Percentiles rank a stretch among this genome's conserved stretches.
Evolutionary conservation across 2,329 filamentous ascomycete species (phyloP).

Genomic region (Aspergillus amoenus): DNA sequence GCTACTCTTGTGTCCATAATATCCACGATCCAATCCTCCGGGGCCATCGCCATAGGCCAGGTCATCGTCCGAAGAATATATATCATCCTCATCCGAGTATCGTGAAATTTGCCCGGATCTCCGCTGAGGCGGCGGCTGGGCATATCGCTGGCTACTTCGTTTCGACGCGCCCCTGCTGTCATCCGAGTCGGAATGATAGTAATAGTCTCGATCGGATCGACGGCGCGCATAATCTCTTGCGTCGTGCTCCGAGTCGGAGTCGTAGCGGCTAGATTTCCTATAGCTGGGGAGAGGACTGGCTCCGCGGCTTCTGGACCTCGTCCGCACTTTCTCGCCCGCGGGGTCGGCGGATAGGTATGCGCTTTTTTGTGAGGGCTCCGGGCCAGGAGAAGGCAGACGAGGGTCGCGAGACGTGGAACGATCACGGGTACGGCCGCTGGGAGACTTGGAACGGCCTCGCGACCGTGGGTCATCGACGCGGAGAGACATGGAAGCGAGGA

Average conservation of each 20-base stretch:
- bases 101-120: conserved; percentile 22
- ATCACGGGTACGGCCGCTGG: conserved; percentile 40
- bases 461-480: conserved; percentile 43
- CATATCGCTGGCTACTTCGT: conserved; percentile 13
- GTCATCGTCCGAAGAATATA: conserved; percentile 33
- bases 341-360: conserved; percentile 31
- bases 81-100: conserved; percentile 28
- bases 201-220: conserved; percentile 21
- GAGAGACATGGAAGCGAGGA: conserved; percentile 32
- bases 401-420: conserved; percentile 46
- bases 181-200: conserved; percentile 29
- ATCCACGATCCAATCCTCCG: conserved; percentile 14
- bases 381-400: conserved; percentile 32
- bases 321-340: conserved; percentile 26
- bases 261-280: conserved; percentile 22
- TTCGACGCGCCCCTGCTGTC: conserved; percentile 15
- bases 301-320: conserved; percentile 20
- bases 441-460: conserved; percentile 47
- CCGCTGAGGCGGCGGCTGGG: conserved; percentile 22
- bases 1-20: conserved; percentile 17
- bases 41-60: conserved; percentile 40
- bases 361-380: conserved; percentile 21
- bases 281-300: conserved; percentile 19
- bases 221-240: conserved; percentile 17
- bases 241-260: conserved; percentile 26